These are phyloP conservation scores for Astrocystis sublimbata DNA, from an alignment of 495 filamentous ascomycete genomes.

Conservation along the genomic window DNA sequence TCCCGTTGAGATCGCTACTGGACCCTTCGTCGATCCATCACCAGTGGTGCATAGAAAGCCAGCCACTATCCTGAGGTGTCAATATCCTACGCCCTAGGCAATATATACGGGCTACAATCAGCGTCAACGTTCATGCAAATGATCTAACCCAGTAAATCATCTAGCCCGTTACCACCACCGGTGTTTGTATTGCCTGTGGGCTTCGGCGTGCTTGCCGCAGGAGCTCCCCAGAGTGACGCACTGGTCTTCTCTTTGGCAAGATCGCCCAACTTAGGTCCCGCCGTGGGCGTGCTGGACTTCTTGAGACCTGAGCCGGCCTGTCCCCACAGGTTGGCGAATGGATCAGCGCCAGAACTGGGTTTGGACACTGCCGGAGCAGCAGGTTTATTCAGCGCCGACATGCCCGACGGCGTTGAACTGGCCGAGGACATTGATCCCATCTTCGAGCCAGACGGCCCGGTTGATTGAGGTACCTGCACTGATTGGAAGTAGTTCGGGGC, in stretches of 20 bases:
- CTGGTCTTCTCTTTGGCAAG: constrained; percentile 95
- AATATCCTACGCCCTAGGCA: not conserved
- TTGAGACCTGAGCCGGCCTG: constrained; percentile 75
- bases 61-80: not conserved
- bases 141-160: constrained; percentile 47
- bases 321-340: constrained; percentile 84
- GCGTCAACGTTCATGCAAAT: not conserved
- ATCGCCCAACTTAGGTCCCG: constrained; percentile 77
- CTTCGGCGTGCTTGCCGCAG: constrained; percentile 44
- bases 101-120: not conserved
- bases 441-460: constrained; percentile 29
- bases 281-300: constrained; percentile 63
- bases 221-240: constrained; percentile 88
- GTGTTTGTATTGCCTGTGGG: constrained; percentile 29
- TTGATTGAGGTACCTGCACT: constrained; percentile 53
- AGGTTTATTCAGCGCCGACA: constrained; percentile 38
- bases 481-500: constrained; percentile 96
- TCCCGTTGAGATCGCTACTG: constrained; percentile 6
- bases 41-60: not conserved
- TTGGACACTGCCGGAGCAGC: constrained; percentile 54
- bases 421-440: constrained; percentile 29
- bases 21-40: not conserved
- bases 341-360: constrained; percentile 64
- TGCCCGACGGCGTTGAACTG: constrained; percentile 26
- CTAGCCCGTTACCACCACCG: constrained; percentile 36